Base-by-base conservation (phyloP, 345 rosid genomes). In the Sonneratia alba region DNA sequence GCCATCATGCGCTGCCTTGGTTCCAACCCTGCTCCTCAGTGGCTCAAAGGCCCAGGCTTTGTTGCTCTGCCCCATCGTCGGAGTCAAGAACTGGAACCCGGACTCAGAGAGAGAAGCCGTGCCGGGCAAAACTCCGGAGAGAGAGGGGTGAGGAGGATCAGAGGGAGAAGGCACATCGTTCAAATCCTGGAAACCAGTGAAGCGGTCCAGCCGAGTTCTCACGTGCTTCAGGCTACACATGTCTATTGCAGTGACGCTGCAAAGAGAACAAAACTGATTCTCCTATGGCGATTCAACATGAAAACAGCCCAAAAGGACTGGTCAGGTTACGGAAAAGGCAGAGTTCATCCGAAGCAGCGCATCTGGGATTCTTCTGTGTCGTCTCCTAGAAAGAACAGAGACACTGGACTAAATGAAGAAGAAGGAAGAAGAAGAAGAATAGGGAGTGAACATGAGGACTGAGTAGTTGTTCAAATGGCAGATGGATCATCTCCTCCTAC, bases 21-120 rank as follows among this genome's bases (percentile, higher is more conserved):
- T 22, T 18, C 22, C 63, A 21, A 5, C 37, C 37, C 37, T 24
- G 66, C 36, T 10, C 66, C 27, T 27, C 16, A 32, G 12, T 4
- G 66, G 37, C 37, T 62, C 66, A 62, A 62, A 62, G 38, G 37
- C 3, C 66, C 66, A 62, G 27, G 37, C 66, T 62, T 62, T 34
- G 5, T 62, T 6, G 38, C 36, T 62, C 66, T 62, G 66, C 66
- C 37, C 66, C 66, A 62, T 32, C 66, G 6, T 24, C 66, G 38
- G 38, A 18, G 38, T 4, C 66, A 62, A 34, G 66, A 62, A 62
- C 66, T 62, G 38, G 32, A 62, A 32, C 32, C 38, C 59, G 19
- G n/a, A 3, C n/a, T 51, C n/a, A 16, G 57, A 3, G 57, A 51
- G 57, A 2, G n/a, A 15, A 4, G 57, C 27, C 24, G 62, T 18